phyloP scores from a whole-genome alignment of 176 grass and related monocot species.

The Secale cereale region DNA sequence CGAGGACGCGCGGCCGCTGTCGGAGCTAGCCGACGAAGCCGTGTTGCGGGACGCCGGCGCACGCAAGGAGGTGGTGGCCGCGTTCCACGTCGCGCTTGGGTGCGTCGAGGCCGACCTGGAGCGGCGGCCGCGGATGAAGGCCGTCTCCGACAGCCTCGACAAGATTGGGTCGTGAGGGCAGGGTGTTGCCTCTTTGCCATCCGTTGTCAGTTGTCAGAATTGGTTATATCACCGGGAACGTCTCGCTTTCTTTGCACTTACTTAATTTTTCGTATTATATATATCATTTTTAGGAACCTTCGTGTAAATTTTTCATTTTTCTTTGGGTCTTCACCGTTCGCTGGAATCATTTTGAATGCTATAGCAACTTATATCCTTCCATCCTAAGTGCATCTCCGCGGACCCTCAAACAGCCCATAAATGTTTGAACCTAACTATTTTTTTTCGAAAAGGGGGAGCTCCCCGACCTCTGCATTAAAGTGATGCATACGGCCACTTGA shows the following conservation, averaged over 20 bases:
- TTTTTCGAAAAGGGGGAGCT: no score
- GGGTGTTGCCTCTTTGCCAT: not conserved
- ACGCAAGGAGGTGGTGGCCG: slow-evolving; percentile 73
- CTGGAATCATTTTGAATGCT: no score
- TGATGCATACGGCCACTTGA: no score
- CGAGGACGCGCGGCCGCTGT: slow-evolving; percentile 66
- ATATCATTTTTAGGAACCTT: not conserved
- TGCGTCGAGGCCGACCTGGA: slow-evolving; percentile 75
- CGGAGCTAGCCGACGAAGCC: slow-evolving; percentile 72
- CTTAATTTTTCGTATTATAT: not conserved
- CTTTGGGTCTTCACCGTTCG: not conserved
- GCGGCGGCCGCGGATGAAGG: slow-evolving; percentile 62
- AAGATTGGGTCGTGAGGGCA: slow-evolving; percentile 34
- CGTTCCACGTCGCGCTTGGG: slow-evolving; percentile 75
- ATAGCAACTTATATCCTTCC: no score
- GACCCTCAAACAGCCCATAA: no score
- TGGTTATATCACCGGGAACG: not conserved
- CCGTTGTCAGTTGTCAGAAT: not conserved
- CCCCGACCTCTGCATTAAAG: no score
- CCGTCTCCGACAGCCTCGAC: slow-evolving; percentile 66
- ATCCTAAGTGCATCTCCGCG: no score
- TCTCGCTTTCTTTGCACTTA: not conserved
- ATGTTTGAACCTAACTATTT: no score
- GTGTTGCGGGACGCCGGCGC: slow-evolving; percentile 61
- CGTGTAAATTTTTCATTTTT: not conserved